Evolutionary conservation across 1,139 yeast genomes (phyloP).

Genomic region (Taphrina confusa): DNA sequence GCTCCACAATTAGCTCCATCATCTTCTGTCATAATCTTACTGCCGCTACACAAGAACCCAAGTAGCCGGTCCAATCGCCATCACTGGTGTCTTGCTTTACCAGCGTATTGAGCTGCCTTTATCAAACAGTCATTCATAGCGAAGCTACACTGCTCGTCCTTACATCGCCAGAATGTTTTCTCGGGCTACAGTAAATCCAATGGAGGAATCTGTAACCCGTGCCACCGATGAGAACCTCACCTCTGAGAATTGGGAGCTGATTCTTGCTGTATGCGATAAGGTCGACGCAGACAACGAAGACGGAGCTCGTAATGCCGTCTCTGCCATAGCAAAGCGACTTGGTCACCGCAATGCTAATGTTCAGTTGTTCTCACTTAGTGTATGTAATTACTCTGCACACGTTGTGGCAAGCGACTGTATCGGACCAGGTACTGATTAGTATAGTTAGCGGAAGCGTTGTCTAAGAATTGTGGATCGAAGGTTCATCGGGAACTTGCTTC

Average conservation of each 20-base stretch:
- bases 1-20: no score
- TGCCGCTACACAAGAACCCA: no score
- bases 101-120: no score
- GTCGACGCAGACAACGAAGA: conserved; percentile 73
- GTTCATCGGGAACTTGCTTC: conserved; percentile 81
- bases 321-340: conserved; percentile 57
- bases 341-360: conserved; percentile 73
- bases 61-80: no score
- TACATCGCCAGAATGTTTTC: conserved; percentile 35
- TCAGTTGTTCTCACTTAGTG: conserved; percentile 67
- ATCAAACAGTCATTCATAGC: no score
- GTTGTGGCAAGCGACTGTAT: no score
- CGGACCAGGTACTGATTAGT: neutral
- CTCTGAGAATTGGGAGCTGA: conserved; percentile 80
- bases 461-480: conserved; percentile 91
- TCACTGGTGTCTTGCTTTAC: no score
- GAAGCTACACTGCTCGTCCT: no score
- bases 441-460: conserved; percentile 65
- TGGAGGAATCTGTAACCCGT: conserved; percentile 47
- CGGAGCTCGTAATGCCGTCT: conserved; percentile 57
- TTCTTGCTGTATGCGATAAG: conserved; percentile 78
- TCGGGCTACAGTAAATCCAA: conserved; percentile 25
- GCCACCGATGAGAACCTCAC: conserved; percentile 88
- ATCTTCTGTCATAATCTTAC: no score
- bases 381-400: conserved; percentile 37